Evolutionary conservation across 257 asterid species (phyloP).

Genomic region (Ophiorrhiza pumila): DNA sequence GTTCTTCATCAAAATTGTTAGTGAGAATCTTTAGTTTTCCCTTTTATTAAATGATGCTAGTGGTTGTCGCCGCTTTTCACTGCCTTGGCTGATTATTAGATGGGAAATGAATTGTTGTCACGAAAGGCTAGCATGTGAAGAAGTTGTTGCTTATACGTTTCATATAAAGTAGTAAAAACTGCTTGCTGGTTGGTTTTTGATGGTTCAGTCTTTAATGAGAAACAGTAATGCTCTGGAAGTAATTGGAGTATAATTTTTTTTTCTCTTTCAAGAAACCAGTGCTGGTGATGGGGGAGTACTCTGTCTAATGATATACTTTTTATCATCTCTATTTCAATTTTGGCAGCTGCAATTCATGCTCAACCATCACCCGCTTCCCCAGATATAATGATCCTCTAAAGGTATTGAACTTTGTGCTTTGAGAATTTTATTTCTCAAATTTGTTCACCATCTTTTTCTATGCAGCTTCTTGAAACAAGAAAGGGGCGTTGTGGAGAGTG

Average conservation of each 20-base stretch:
- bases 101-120: not conserved
- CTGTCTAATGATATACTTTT: slow-evolving; percentile 15
- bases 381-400: slow-evolving; percentile 89
- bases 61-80: not conserved
- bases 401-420: slow-evolving; percentile 39
- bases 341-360: slow-evolving; percentile 79
- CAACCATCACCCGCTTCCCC: slow-evolving; percentile 76
- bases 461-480: slow-evolving; percentile 92
- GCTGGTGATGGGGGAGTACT: not conserved
- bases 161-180: not conserved
- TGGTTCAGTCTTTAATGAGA: not conserved
- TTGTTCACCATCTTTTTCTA: slow-evolving; percentile 17
- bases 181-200: not conserved
- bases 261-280: no score
- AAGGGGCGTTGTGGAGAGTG: slow-evolving; percentile 98
- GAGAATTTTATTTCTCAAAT: slow-evolving; percentile 19
- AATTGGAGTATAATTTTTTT: not conserved
- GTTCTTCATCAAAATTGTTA: not conserved
- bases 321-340: slow-evolving; percentile 8
- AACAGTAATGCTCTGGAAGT: not conserved
- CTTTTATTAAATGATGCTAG: not conserved
- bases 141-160: not conserved
- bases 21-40: not conserved
- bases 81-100: not conserved
- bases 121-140: not conserved